Base-by-base conservation (phyloP, 345 rosid genomes). In the Erodium maritimum region DNA sequence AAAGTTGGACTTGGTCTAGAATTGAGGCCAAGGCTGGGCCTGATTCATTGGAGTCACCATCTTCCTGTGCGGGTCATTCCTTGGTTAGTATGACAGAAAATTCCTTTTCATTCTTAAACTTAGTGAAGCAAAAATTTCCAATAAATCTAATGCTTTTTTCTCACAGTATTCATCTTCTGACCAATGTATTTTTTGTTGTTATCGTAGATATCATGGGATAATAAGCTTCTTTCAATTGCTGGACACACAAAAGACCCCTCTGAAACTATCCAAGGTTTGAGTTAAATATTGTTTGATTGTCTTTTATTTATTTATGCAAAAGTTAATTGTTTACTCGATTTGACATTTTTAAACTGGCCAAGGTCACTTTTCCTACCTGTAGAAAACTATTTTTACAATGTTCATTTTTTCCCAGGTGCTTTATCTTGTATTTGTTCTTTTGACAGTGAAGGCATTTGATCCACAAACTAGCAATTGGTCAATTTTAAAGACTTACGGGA, bases 1-100 rank as follows among this genome's bases (percentile, higher is more conserved):
- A 87, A 83, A 87, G 77, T 62, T 90, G 96, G 97, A 75, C 85
- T 64, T 93, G 99, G 99, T 82, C 97, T 66, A 90, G 75, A 82
- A 75, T 93, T 69, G 90, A 83, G 71, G 79, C 81, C 61, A 85
- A 85, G 79, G 68, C 52, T 67, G 85, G 62, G 52, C 60, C 73
- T 65, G 90, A 82, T 61, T 68, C 88, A 22, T 65, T 65, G 23
- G 91, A 87, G 64, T 71, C 81, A 5, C 70, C 74, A 20, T 56
- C 87, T 66, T 80, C 95, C 55, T 94, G 99, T 75, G 97, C 99
- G 60, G 99, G 99, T 72, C 99, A 87, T 81, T 85, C 95, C 23
- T 73, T 94, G 97, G 99, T 94, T 62, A 76, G 97, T 79, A 20
- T 18, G 51, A 34, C 45, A 37, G 52, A 55, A 46, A 29, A 37